Evolutionary conservation across 352 stramenopile genomes (phyloP).

Genomic region (Globisporangium lucens): DNA sequence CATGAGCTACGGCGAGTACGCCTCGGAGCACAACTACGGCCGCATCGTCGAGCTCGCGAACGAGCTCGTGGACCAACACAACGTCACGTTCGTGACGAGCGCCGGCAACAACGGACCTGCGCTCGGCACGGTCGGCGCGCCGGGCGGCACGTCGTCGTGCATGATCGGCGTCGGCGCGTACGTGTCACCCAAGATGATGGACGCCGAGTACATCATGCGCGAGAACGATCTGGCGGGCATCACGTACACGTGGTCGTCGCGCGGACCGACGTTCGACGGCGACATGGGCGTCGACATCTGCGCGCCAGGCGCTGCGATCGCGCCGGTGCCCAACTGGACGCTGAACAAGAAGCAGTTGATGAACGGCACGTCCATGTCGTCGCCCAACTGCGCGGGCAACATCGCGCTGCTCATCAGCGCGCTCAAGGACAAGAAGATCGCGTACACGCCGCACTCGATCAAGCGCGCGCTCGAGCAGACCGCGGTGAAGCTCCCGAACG

Average conservation of each 20-base stretch:
- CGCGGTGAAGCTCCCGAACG: slow-evolving; percentile 54
- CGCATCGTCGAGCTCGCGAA: slow-evolving; percentile 87
- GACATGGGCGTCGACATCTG: slow-evolving; percentile 90
- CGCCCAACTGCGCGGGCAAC: slow-evolving; percentile 92
- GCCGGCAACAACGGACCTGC: slow-evolving; percentile 97
- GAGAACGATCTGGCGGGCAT: slow-evolving; percentile 58
- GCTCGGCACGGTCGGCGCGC: slow-evolving; percentile 91
- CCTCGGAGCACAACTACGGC: slow-evolving; percentile 83
- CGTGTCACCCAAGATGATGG: slow-evolving; percentile 94
- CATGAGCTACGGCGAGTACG: slow-evolving; percentile 96
- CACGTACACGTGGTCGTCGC: slow-evolving; percentile 92
- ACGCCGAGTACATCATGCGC: slow-evolving; percentile 88
- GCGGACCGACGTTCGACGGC: slow-evolving; percentile 91
- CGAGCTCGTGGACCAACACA: slow-evolving; percentile 90
- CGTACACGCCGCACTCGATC: slow-evolving; percentile 87
- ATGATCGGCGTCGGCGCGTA: slow-evolving; percentile 94
- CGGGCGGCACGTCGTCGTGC: slow-evolving; percentile 84
- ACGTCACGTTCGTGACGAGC: slow-evolving; percentile 92
- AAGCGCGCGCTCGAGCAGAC: slow-evolving; percentile 87
- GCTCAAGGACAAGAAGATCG: slow-evolving; percentile 77
- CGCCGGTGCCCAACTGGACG: slow-evolving; percentile 93
- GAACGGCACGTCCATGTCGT: slow-evolving; percentile 97
- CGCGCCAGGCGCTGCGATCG: slow-evolving; percentile 93
- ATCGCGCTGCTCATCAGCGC: slow-evolving; percentile 92
- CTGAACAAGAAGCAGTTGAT: slow-evolving; percentile 96